Base-by-base conservation (phyloP, 2,329 filamentous ascomycete genomes). In the Claviceps digitariae region DNA sequence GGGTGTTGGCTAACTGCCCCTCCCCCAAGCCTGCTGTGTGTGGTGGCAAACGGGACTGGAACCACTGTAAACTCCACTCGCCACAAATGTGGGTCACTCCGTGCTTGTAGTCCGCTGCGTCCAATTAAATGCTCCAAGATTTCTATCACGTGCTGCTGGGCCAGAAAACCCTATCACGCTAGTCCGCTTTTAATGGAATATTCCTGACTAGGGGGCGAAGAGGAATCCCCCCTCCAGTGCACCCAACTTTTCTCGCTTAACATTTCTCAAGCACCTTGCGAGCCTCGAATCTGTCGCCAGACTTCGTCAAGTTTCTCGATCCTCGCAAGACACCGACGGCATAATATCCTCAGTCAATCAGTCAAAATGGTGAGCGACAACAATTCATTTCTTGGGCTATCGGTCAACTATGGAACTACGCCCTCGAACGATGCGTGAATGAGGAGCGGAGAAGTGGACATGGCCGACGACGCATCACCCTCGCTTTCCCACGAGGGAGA, bases 351-450 rank as follows among this genome's bases (percentile, higher is more conserved):
- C 65, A 69, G 64, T 69, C 67, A 75, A 75, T 77, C 72, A 78
- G 75, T 75, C 81, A 84, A 83, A 71, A 85, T 85, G 82, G 82
- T 85, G 79, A 82, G 81, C 67, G 65, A 65, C 63, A 57, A 60
- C 54, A 54, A 55, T 55, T 56, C 53, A 56, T 47, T 54, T 54
- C 58, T 57, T 49, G 47, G 20, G 13, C 29, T 20, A 50, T 20
- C 43, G 52, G 54, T 51, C 51, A 51, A 53, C 47, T 50, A 55
- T 53, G 50, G 52, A 56, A 58, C 57, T 56, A 56, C 48, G 55
- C 59, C 54, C 56, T 52, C 55, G 54, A 56, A 54, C 36, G 54
- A 53, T 54, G 58, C 47, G 57, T 49, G 34, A 48, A 34, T 6
- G 34, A 41, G 7, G 21, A 34, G 7, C 25, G 38, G 47, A 40